A percentile compares a stretch with the other conserved stretches of the same genome.
These are phyloP conservation scores for Mucor plumbeus DNA, from an alignment of 371 early-diverging fungal species.

Conservation along the genomic window DNA sequence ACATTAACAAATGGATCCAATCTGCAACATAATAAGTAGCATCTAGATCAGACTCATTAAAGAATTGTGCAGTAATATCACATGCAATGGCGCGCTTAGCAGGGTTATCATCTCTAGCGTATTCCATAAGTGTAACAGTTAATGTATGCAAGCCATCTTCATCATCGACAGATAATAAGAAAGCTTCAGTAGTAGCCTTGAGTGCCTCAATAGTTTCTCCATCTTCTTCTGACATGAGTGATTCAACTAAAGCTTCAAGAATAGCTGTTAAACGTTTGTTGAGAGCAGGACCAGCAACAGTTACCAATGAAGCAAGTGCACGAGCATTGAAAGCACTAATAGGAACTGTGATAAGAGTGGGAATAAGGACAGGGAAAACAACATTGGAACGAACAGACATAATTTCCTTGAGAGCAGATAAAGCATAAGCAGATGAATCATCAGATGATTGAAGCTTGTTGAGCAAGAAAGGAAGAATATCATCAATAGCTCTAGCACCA, in stretches of 20 bases:
- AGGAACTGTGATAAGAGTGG: constrained; percentile 87
- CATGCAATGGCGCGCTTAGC: constrained; percentile 63
- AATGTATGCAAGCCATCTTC: constrained; percentile 78
- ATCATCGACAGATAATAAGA: constrained; percentile 75
- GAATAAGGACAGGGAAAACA: constrained; percentile 96
- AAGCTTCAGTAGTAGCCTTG: constrained; percentile 65
- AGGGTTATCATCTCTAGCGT: constrained; percentile 62
- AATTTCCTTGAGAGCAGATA: constrained; percentile 95
- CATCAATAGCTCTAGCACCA: constrained; percentile 91
- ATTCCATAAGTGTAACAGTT: constrained; percentile 73
- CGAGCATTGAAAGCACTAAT: constrained; percentile 92
- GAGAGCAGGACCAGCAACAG: constrained; percentile 90
- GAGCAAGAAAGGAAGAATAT: constrained; percentile 87
- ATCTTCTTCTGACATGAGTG: constrained; percentile 64
- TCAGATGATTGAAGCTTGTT: constrained; percentile 76
- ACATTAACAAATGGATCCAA: constrained; percentile 82
- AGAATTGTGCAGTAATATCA: constrained; percentile 72
- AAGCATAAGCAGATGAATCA: constrained; percentile 71
- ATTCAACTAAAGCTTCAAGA: constrained; percentile 81
- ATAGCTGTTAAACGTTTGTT: constrained; percentile 82
- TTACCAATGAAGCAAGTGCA: constrained; percentile 86
- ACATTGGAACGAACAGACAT: constrained; percentile 95
- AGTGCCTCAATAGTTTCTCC: constrained; percentile 75
- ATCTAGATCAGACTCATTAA: constrained; percentile 66
- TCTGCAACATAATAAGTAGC: constrained; percentile 76